phyloP scores from a whole-genome alignment of 495 filamentous ascomycete genomes.

The Hypoxylon fragiforme region DNA sequence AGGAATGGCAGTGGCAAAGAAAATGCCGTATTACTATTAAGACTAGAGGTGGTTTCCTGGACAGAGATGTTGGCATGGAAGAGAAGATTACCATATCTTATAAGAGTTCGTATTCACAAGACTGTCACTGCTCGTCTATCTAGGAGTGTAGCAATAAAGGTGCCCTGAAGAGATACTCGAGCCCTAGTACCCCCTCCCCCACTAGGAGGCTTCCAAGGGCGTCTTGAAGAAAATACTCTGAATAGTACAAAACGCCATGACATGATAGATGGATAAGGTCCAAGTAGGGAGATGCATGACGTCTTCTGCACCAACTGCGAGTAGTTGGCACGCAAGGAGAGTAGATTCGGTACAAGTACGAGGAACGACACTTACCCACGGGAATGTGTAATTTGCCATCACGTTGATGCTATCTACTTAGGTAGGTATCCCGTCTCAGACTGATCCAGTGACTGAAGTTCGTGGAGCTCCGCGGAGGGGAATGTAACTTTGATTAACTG shows the following conservation, averaged over 20 bases:
- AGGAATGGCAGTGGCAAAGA: slow-evolving; percentile 43
- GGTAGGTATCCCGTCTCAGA: slow-evolving; percentile 17
- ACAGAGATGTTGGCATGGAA: slow-evolving; percentile 35
- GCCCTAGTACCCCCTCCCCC: slow-evolving; percentile 29
- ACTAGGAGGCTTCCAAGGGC: slow-evolving; percentile 34
- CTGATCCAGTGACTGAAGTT: slow-evolving; percentile 12
- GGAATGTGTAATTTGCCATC: slow-evolving; percentile 39
- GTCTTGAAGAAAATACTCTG: slow-evolving; percentile 30
- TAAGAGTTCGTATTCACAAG: slow-evolving; percentile 25
- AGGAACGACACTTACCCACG: slow-evolving; percentile 28
- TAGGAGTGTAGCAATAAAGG: slow-evolving; percentile 23
- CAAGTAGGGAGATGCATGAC: slow-evolving; percentile 17
- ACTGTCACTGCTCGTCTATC: slow-evolving; percentile 12
- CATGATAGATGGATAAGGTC: slow-evolving; percentile 7
- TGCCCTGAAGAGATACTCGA: slow-evolving; percentile 16
- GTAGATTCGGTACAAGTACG: slow-evolving; percentile 33
- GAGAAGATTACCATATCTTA: slow-evolving; percentile 41
- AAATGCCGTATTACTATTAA: slow-evolving; percentile 36
- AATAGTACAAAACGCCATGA: slow-evolving; percentile 33
- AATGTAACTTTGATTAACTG: slow-evolving; percentile 42
- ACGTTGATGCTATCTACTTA: slow-evolving; percentile 12
- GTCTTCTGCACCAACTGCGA: slow-evolving; percentile 9
- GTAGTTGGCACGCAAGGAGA: slow-evolving; percentile 50
- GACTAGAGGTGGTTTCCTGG: slow-evolving; percentile 25
- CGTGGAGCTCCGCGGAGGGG: slow-evolving; percentile 19